Base-by-base conservation (phyloP, 257 asterid genomes). In the Mitragyna speciosa region DNA sequence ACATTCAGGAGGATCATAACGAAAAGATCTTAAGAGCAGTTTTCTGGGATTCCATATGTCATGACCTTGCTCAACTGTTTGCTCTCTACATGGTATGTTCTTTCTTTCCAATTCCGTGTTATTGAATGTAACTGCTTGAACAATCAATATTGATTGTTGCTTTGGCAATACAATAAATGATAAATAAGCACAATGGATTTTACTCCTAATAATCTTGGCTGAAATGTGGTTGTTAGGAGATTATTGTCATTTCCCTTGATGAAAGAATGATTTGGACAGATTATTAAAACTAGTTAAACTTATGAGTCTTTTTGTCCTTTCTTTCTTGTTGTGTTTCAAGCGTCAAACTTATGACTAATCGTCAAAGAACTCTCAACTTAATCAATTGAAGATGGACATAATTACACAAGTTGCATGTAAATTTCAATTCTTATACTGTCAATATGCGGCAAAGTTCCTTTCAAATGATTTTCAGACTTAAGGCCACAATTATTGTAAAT, bases 41-140 rank as follows among this genome's bases (percentile, higher is more conserved):
- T 95, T 75, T 95, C 98, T 26, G 98, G 97, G 43, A 76, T 93
- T 24, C 98, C 98, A 26, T 95, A 95, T 72, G 88, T 85, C 70
- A 91, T 95, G 98, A 89, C 98, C 70, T 70, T 91, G 85, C 95
- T 90, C 88, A 95, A 93, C 86, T 93, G 97, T 91, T 85, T 95
- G 86, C 92, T 95, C 26, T 91, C 97, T 52, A 89, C 90, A 19
- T 93, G 98, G 98, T 95, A 36, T 20, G 79, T 66, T 31, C 73
- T 54, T 70, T 0, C 20, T 22, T 26, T 12, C 22, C 36, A 30
- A 14, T 48, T n/a, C 48, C 28, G 2, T 51, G 15, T 47, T 81
- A 77, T 68, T 58, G 12, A 58, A 76, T 36, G 41, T 36, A 36
- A 49, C 24, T 56, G 70, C 36, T 80, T 80, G n/a, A 56, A 63